These are phyloP conservation scores for Phytophthora sojae DNA, from an alignment of 352 stramenopile species.

Conservation along the genomic window DNA sequence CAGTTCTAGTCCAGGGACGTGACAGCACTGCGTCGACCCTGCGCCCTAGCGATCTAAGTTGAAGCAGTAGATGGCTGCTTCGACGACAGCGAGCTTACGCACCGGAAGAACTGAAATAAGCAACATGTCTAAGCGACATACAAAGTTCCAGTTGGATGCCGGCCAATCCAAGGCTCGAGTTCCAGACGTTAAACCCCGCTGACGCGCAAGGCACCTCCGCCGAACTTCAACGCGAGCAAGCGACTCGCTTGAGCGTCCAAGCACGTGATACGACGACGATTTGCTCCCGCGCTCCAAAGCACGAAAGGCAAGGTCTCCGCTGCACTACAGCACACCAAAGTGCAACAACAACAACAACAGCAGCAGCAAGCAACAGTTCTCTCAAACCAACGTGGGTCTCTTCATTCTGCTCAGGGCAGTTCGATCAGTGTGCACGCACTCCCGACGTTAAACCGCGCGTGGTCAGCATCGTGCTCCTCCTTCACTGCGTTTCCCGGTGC, in stretches of 20 bases:
- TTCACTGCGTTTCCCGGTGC: constrained; percentile 25
- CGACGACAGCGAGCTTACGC: too few species aligned
- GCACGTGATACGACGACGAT: constrained; percentile 46
- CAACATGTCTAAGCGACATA: too few species aligned
- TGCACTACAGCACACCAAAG: background rate
- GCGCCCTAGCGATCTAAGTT: background rate
- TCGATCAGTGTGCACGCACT: background rate
- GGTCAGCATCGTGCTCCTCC: background rate
- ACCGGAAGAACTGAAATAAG: background rate
- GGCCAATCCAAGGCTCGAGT: too few species aligned
- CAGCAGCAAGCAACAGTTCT: background rate
- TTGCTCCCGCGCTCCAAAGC: background rate
- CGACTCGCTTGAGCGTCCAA: constrained; percentile 16
- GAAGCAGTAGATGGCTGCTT: too few species aligned
- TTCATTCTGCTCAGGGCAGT: constrained; percentile 11
- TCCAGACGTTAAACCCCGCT: constrained; percentile 14
- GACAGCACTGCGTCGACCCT: constrained; percentile 23
- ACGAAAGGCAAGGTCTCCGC: background rate
- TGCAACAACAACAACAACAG: background rate
- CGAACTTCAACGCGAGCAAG: constrained; percentile 19
- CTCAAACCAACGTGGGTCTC: background rate
- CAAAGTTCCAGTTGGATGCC: constrained; percentile 11
- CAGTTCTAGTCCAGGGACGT: constrained; percentile 20
- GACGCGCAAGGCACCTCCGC: constrained; percentile 15
- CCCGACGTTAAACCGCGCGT: constrained; percentile 14